These are phyloP conservation scores for Triangularia setosa DNA, from an alignment of 2,329 filamentous ascomycete species.

Conservation along the genomic window DNA sequence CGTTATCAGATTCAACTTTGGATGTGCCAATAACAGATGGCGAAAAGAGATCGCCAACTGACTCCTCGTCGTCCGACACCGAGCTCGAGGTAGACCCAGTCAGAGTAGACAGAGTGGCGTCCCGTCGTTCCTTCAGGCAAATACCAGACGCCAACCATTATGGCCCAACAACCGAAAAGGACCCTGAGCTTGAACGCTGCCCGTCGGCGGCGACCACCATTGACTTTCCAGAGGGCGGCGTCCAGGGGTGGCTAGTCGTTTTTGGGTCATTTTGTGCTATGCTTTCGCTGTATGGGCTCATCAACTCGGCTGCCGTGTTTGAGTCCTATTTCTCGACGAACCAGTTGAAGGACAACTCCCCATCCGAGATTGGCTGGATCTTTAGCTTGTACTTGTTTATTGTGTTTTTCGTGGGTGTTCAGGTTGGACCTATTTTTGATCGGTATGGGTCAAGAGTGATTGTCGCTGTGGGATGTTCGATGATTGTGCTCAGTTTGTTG, in stretches of 20 bases:
- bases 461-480: slow-evolving; percentile 59
- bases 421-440: slow-evolving; percentile 80
- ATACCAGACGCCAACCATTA: slow-evolving; percentile 1
- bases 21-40: background rate
- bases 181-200: slow-evolving; percentile 7
- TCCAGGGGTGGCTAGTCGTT: slow-evolving; percentile 70
- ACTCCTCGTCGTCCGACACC: background rate
- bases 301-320: slow-evolving; percentile 73
- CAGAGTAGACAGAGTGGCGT: background rate
- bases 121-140: background rate
- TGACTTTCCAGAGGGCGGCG: slow-evolving; percentile 70
- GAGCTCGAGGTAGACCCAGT: background rate
- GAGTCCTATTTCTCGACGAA: slow-evolving; percentile 71
- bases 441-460: slow-evolving; percentile 65
- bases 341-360: slow-evolving; percentile 64
- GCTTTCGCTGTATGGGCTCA: slow-evolving; percentile 65
- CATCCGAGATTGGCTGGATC: slow-evolving; percentile 77
- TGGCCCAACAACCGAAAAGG: slow-evolving; percentile 5
- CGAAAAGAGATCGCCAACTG: background rate
- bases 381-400: slow-evolving; percentile 78
- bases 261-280: slow-evolving; percentile 72
- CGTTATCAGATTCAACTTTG: background rate
- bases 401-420: slow-evolving; percentile 76
- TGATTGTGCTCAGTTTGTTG: slow-evolving; percentile 60
- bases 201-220: slow-evolving; percentile 24